A percentile compares a stretch with the other conserved stretches of the same genome.
phyloP scores from a whole-genome alignment of 106 monocot species.

The Allium cepa region DNA sequence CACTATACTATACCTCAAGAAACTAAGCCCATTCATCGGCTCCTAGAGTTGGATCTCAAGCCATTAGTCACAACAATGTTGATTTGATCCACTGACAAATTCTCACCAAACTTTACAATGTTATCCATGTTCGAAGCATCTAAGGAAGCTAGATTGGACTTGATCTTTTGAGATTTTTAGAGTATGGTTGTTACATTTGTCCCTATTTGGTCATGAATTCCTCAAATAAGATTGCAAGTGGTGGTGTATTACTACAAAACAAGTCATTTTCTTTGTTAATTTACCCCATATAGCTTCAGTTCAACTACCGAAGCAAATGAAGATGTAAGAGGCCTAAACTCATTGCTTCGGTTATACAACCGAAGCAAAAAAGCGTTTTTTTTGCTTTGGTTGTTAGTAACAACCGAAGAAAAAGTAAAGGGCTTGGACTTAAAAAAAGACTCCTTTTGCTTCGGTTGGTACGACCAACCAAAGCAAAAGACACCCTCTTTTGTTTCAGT shows the following conservation, averaged over 20 bases:
- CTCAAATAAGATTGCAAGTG: constrained; percentile 33
- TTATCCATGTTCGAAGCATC: constrained; percentile 47
- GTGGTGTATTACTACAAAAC: constrained; percentile 3
- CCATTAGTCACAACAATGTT: constrained; percentile 47
- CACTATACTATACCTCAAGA: constrained; percentile 27
- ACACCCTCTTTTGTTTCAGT: too few relatives aligned
- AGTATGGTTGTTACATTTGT: constrained; percentile 42
- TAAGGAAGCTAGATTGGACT: constrained; percentile 39
- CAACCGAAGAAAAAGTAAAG: too few relatives aligned
- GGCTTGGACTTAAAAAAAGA: too few relatives aligned
- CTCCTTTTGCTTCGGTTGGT: too few relatives aligned
- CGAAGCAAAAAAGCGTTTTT: too few relatives aligned
- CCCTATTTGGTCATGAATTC: constrained; percentile 53
- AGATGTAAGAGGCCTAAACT: too few relatives aligned
- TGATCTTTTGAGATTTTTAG: constrained; percentile 34
- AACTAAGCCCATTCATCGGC: constrained; percentile 53
- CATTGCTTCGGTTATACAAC: too few relatives aligned
- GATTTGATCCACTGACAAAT: constrained; percentile 45
- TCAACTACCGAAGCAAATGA: too few relatives aligned
- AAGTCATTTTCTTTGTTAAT: too few relatives aligned
- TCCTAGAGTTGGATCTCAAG: constrained; percentile 38
- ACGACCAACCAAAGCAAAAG: too few relatives aligned
- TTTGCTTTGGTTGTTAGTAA: too few relatives aligned
- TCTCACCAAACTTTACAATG: constrained; percentile 34
- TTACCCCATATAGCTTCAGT: too few relatives aligned